Base-by-base conservation (phyloP, 306 rosid species). In the Glycine soja region DNA sequence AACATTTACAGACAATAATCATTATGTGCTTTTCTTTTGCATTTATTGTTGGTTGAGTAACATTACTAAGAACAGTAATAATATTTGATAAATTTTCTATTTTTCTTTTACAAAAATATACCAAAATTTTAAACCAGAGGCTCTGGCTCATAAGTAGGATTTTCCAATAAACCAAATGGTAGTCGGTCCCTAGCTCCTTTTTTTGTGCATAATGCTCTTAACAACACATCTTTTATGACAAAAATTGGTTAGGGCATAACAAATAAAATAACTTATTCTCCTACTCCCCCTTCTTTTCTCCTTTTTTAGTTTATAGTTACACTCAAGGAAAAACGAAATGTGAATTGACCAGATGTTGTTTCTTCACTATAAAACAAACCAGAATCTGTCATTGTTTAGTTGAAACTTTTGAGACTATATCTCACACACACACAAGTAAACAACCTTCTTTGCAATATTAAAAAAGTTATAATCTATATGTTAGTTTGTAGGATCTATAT, bases 401-500 rank as follows among this genome's bases (percentile, higher is more conserved):
- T 16, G 34, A 18, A 18, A 58, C 64, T 43, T 43, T 58, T 58
- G n/a, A 59, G n/a, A 59, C 40, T 9, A 24, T 14, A 24, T 40
- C 4, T 24, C 13, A 9, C 48, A 9, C 38, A 16, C 38, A 68
- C 36, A 45, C 24, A 42, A 24, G 30, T 9, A 18, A 74, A 74
- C 62, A 76, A 10, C 72, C 38, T 42, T 50, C 51, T 24, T 24
- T 2, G 45, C n/a, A 6, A 12, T 14, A 19, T 24, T 12, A 4
- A 18, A 57, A 75, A 75, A 10, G 24, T 50, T 69, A 13, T 15
- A 76, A 69, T 66, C 46, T 14, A 69, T 36, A 34, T 32, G 69
- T 64, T 66, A 66, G 19, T 38, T 73, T 45, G 59, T 3, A 76
- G 72, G 61, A 71, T 70, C 36, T 56, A 72, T 46, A 54, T 63